Evolutionary conservation across 2,329 filamentous ascomycete species (phyloP).

Genomic region (Ceratocystis harringtonii): DNA sequence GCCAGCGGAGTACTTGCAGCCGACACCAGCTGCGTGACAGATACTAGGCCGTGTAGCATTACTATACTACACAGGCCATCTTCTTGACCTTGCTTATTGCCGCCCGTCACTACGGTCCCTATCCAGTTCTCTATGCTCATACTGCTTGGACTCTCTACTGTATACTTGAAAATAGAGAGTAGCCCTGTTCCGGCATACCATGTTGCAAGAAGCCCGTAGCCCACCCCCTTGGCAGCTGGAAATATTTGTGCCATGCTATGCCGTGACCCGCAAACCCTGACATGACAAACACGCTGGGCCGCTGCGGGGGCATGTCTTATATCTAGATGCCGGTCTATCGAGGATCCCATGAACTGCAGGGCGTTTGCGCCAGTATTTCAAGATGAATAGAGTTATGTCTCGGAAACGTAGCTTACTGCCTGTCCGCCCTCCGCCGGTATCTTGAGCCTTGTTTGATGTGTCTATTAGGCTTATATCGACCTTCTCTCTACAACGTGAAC

Average conservation of each 20-base stretch:
- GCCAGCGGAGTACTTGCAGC: background rate
- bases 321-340: conserved; percentile 29
- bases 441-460: conserved; percentile 25
- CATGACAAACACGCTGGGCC: conserved; percentile 29
- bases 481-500: conserved; percentile 30
- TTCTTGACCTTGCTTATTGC: background rate
- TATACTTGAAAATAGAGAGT: conserved; percentile 10
- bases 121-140: conserved; percentile 7
- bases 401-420: conserved; percentile 18
- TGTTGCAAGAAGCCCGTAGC: conserved; percentile 26
- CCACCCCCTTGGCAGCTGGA: conserved; percentile 28
- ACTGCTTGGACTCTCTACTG: background rate
- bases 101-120: background rate
- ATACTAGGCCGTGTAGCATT: background rate
- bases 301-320: conserved; percentile 30
- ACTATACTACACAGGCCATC: too few relatives aligned
- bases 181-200: conserved; percentile 23
- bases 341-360: conserved; percentile 29
- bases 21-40: background rate
- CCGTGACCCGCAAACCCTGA: conserved; percentile 38
- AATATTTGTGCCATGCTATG: conserved; percentile 38
- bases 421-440: conserved; percentile 26
- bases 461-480: conserved; percentile 26
- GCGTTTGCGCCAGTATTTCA: background rate
- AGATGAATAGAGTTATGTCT: background rate